Base-by-base conservation (phyloP, 2,329 filamentous ascomycete genomes). In the Mycocentrospora acerina region DNA sequence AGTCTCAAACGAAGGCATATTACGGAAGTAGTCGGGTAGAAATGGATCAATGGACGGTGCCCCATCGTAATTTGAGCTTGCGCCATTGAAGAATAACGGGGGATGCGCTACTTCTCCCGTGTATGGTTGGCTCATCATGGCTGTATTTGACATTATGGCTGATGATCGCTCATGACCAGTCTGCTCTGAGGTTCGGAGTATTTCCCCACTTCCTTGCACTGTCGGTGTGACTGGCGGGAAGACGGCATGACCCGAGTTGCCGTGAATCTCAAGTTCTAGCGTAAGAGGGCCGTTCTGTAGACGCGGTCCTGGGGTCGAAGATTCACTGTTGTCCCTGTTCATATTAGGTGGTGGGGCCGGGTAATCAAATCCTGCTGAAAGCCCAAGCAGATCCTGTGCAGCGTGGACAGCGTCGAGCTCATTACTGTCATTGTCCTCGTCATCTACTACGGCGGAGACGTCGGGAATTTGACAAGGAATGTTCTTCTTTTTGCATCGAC, bases 401-500 rank as follows among this genome's bases (percentile, higher is more conserved):
- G 60, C 55, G 38, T 57, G 46, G 8, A 62, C 48, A 36, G 48
- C 47, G 44, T 60, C 51, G 14, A 57, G 41, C 24, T 51, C 55
- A 18, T 55, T 49, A 7, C 40, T 15, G n/a, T 52, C 53, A 17
- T 35, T 41, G 2, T 49, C 45, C 14, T 56, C 53, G 17, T 35
- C 40, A 2, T 49, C 45, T 14, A 55, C 53, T 24, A 33, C 41
- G 24, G 33, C 35, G 24, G 34, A 29, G 24, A 32, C 18, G 26
- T 52, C 45, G n/a, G 53, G 51, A 11, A 61, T 45, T 29, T 50
- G 63, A 40, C 75, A 79, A 5, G 58, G 48, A 14, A 77, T 69
- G 47, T 69, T 68, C 47, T 74, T 76, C 49, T 74, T 74, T 27
- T 62, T 68, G 56, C 76, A 79, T 30, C 76, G 65, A 44, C 66